phyloP scores from a whole-genome alignment of 2,329 filamentous ascomycete genomes.

The Tolypocladium inflatum region DNA sequence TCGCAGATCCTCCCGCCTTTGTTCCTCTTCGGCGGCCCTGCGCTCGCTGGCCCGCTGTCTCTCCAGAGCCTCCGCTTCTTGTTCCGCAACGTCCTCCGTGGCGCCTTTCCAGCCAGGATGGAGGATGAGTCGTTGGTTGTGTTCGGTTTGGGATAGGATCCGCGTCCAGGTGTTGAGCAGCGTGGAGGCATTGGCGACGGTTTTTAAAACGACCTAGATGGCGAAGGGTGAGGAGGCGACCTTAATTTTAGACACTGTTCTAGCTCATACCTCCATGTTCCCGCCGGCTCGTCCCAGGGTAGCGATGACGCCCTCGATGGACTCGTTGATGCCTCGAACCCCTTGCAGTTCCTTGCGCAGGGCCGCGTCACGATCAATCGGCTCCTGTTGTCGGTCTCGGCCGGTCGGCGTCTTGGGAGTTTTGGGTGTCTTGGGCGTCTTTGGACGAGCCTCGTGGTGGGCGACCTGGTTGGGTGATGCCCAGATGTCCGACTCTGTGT shows the following conservation, averaged over 20 bases:
- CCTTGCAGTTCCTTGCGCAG: conserved; percentile 73
- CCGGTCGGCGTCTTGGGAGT: conserved; percentile 35
- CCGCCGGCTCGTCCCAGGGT: conserved; percentile 62
- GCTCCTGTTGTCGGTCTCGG: conserved; percentile 30
- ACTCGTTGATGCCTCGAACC: conserved; percentile 76
- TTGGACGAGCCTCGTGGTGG: conserved; percentile 18
- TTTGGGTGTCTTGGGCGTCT: conserved; percentile 35
- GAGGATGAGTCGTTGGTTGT: conserved; percentile 86
- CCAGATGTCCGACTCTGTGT: conserved; percentile 40
- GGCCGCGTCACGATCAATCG: conserved; percentile 59
- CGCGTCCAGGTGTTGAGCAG: conserved; percentile 93
- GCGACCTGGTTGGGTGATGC: conserved; percentile 29
- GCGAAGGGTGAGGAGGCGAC: not conserved
- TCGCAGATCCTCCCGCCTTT: conserved; percentile 61
- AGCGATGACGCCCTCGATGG: conserved; percentile 69
- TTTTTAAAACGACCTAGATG: conserved; percentile 67
- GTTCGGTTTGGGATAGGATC: conserved; percentile 93
- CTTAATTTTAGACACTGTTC: no score
- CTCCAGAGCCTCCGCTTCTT: conserved; percentile 68
- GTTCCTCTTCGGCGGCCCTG: conserved; percentile 67
- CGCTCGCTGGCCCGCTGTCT: conserved; percentile 71
- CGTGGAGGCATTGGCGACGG: conserved; percentile 78
- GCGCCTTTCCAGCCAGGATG: conserved; percentile 86
- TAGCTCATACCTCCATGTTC: conserved; percentile 59
- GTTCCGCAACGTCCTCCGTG: conserved; percentile 73